phyloP scores from a whole-genome alignment of 768 basidiomycete species.

The Mycena capillaripes region DNA sequence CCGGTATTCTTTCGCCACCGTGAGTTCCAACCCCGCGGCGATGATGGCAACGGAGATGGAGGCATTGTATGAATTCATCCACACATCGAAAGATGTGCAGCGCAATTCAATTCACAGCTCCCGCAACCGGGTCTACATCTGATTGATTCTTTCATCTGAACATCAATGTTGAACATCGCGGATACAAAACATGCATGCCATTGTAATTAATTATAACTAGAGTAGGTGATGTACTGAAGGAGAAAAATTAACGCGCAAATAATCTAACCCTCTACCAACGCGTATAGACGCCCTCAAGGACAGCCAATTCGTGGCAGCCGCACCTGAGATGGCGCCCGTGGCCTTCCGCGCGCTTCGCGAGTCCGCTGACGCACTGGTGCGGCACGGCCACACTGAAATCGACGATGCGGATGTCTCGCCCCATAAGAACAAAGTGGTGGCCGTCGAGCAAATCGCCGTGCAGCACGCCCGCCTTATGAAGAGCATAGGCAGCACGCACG shows the following conservation, averaged over 20 bases:
- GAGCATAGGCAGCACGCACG: conserved; percentile 47
- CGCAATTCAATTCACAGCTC: no score
- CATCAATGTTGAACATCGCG: no score
- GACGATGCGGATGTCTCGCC: conserved; percentile 49
- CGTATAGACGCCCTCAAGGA: conserved; percentile 10
- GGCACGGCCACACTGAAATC: conserved; percentile 50
- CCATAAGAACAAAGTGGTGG: conserved; percentile 47
- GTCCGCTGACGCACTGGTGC: conserved; percentile 45
- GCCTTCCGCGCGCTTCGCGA: conserved; percentile 8
- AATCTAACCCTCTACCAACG: background rate
- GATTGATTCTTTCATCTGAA: background rate
- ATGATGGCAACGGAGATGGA: no score
- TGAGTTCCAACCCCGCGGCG: no score
- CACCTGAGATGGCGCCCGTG: conserved; percentile 1
- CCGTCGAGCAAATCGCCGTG: conserved; percentile 51
- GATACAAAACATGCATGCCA: no score
- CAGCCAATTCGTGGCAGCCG: conserved; percentile 25
- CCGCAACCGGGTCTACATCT: no score
- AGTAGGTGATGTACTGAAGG: no score
- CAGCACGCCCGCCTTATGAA: conserved; percentile 53
- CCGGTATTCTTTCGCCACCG: no score
- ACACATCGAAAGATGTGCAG: no score
- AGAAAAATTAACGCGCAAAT: background rate
- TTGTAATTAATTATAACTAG: no score
- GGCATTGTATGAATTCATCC: no score